Percentiles rank a stretch among this genome's conserved stretches.
Evolutionary conservation across 345 rosid species (phyloP).

Genomic region (Brassica cretica): DNA sequence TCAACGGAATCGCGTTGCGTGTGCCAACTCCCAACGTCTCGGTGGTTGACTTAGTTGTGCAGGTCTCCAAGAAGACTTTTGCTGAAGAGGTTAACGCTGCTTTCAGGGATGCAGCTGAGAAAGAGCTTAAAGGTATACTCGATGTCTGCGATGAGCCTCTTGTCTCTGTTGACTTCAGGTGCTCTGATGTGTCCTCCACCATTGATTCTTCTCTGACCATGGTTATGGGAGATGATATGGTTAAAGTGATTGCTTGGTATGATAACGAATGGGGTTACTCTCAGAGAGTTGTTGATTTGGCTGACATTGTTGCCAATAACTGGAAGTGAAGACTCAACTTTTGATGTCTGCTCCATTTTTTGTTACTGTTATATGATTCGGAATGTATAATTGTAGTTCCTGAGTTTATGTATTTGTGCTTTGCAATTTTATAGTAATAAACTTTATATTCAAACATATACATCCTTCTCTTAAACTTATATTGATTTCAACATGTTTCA

Average conservation of each 20-base stretch:
- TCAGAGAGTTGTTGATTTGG: slow-evolving; percentile 97
- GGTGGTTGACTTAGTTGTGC: slow-evolving; percentile 93
- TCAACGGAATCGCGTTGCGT: slow-evolving; percentile 94
- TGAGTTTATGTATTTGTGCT: slow-evolving; percentile 33
- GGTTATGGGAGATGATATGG: slow-evolving; percentile 99
- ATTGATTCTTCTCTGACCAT: slow-evolving; percentile 88
- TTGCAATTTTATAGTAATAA: slow-evolving; percentile 29
- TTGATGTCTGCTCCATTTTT: slow-evolving; percentile 25
- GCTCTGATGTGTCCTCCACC: slow-evolving; percentile 87
- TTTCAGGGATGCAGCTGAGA: slow-evolving; percentile 84
- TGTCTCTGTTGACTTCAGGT: slow-evolving; percentile 95
- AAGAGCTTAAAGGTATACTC: slow-evolving; percentile 79
- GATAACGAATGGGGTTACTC: slow-evolving; percentile 99
- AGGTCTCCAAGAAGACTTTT: slow-evolving; percentile 90
- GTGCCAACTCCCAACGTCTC: slow-evolving; percentile 98
- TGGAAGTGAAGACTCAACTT: slow-evolving; percentile 61
- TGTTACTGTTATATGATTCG: slow-evolving; percentile 30
- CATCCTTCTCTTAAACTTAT: slow-evolving; percentile 27
- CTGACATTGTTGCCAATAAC: slow-evolving; percentile 85
- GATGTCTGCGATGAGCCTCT: slow-evolving; percentile 99
- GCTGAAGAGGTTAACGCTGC: slow-evolving; percentile 96
- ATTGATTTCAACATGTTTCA: slow-evolving; percentile 38
- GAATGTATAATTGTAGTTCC: slow-evolving; percentile 37
- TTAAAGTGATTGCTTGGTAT: slow-evolving; percentile 98
- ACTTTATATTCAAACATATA: slow-evolving; percentile 10